A percentile compares a stretch with the other conserved stretches of the same genome.
Evolutionary conservation across 2,329 filamentous ascomycete genomes (phyloP).

Genomic region (Fusarium ambrosium): DNA sequence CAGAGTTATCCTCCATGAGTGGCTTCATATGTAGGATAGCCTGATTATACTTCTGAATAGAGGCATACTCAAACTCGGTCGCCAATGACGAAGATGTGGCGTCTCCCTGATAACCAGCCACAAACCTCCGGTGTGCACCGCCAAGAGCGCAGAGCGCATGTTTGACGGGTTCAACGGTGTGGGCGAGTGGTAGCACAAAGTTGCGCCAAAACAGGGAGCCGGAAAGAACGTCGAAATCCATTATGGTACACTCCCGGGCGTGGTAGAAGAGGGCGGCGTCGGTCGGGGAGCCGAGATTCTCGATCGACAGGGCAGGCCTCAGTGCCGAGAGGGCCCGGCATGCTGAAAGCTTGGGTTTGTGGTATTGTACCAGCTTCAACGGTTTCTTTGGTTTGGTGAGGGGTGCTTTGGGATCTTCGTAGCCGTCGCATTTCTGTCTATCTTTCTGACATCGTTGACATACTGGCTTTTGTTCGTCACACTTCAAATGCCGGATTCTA

Average conservation of each 20-base stretch:
- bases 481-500: constrained; percentile 38
- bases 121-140: constrained; percentile 11
- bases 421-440: constrained; percentile 32
- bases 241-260: neutral
- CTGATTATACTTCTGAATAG: constrained; percentile 41
- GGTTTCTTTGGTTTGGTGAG: neutral
- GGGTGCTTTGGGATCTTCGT: neutral
- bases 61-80: constrained; percentile 7
- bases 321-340: neutral
- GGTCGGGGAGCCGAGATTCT: neutral
- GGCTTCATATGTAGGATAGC: constrained; percentile 38
- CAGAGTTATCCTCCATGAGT: constrained; percentile 27
- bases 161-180: constrained; percentile 4
- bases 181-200: constrained; percentile 5
- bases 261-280: constrained; percentile 15
- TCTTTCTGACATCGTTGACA: constrained; percentile 25
- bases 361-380: neutral
- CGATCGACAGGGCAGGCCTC: constrained; percentile 1
- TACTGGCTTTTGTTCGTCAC: constrained; percentile 26
- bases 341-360: neutral
- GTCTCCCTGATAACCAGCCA: neutral
- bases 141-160: constrained; percentile 18
- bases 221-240: neutral
- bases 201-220: constrained; percentile 16
- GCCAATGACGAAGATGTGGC: neutral